A percentile compares a stretch with the other conserved stretches of the same genome.
Conservation (phyloP, 2,329 filamentous ascomycete species). For the Ascochyta clinopodiicola region DNA sequence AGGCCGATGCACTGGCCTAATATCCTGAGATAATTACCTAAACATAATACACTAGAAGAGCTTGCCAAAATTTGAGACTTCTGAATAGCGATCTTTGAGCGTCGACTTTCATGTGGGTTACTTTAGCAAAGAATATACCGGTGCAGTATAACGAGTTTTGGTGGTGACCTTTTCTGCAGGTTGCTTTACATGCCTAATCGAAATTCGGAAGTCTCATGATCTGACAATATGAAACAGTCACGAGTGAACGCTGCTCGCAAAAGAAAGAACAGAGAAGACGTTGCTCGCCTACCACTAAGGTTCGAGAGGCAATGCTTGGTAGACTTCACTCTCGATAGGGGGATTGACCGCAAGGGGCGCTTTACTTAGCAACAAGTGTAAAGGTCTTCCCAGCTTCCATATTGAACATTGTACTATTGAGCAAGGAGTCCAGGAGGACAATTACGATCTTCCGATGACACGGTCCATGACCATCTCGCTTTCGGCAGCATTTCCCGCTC, state of each 20-base stretch:
- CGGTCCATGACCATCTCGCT: slow-evolving; percentile 1
- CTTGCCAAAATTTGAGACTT: too few species aligned
- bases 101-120: too few species aligned
- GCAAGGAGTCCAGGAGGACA: background rate
- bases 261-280: too few species aligned
- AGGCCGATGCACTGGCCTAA: slow-evolving; percentile 15
- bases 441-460: slow-evolving; percentile 8
- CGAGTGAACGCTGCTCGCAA: too few species aligned
- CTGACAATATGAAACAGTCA: too few species aligned
- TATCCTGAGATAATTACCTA: background rate
- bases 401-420: background rate
- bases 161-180: too few species aligned
- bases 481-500: slow-evolving; percentile 10
- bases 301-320: background rate
- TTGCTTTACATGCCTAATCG: too few species aligned
- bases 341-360: slow-evolving; percentile 2
- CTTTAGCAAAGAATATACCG: too few species aligned
- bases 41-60: too few species aligned
- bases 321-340: background rate
- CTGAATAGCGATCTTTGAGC: too few species aligned
- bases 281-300: background rate
- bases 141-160: too few species aligned
- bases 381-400: slow-evolving; percentile 1
- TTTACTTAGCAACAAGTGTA: background rate
- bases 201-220: too few species aligned